Percentiles rank a stretch among this genome's conserved stretches.
Evolutionary conservation across 1,284 basidiomycete species (phyloP).

Genomic region (Heterobasidion parviporum): DNA sequence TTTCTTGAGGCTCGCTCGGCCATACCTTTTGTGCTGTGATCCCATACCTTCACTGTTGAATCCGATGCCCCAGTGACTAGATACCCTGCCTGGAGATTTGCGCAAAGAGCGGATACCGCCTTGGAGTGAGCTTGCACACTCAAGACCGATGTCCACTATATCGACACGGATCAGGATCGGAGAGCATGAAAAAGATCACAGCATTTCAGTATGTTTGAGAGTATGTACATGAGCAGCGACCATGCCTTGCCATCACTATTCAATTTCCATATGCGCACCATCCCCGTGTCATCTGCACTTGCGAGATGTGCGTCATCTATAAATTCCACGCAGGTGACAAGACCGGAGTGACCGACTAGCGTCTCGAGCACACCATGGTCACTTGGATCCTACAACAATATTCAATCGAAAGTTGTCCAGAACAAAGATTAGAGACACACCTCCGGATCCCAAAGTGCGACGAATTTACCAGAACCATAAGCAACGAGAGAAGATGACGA

Average conservation of each 20-base stretch:
- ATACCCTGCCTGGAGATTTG: constrained; percentile 26
- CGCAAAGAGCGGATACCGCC: constrained; percentile 59
- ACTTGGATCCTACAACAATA: constrained; percentile 29
- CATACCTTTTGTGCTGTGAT: constrained; percentile 22
- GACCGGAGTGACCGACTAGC: constrained; percentile 64
- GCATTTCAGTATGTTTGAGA: constrained; percentile 5
- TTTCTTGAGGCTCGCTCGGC: constrained; percentile 15
- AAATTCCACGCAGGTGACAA: constrained; percentile 75
- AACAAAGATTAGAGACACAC: constrained; percentile 22
- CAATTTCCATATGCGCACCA: constrained; percentile 47
- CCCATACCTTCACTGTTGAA: constrained; percentile 68
- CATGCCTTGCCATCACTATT: constrained; percentile 29
- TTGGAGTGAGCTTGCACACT: constrained; percentile 54
- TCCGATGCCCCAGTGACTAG: constrained; percentile 80
- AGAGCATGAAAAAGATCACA: constrained; percentile 7
- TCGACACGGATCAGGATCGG: constrained; percentile 7
- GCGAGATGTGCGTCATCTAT: constrained; percentile 37
- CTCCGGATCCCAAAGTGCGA: constrained; percentile 73
- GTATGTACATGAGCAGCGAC: constrained; percentile 11
- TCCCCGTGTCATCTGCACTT: constrained; percentile 71
- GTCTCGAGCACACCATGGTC: constrained; percentile 59
- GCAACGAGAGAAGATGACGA: constrained; percentile 52
- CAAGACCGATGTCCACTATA: constrained; percentile 45
- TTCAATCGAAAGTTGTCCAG: not conserved
- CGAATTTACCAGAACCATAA: constrained; percentile 69